These are phyloP conservation scores for Aureobasidium sp. DNA, from an alignment of 2,329 filamentous ascomycete species.

Conservation along the genomic window DNA sequence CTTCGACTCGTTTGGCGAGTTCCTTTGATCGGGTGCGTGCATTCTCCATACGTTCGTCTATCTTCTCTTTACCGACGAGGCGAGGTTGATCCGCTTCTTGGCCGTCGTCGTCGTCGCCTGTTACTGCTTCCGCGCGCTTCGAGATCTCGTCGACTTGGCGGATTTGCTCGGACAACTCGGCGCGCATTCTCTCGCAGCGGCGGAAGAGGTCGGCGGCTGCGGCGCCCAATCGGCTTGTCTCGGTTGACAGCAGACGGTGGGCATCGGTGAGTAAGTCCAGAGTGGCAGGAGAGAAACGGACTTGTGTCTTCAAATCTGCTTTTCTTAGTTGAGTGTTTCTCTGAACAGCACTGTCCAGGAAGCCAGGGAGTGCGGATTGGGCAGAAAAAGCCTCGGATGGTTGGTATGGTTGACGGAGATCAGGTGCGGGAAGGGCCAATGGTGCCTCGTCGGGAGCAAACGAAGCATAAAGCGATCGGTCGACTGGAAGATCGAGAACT, in stretches of 20 bases:
- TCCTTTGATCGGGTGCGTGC: constrained; percentile 50
- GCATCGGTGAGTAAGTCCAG: constrained; percentile 63
- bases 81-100: constrained; percentile 6
- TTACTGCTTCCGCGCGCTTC: constrained; percentile 57
- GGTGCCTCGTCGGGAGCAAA: constrained; percentile 11
- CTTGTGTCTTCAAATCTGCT: constrained; percentile 55
- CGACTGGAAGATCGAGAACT: constrained; percentile 39
- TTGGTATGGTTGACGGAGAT: constrained; percentile 59
- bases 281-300: constrained; percentile 61
- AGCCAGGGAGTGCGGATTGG: constrained; percentile 45
- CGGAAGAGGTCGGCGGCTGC: constrained; percentile 67
- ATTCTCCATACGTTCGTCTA: constrained; percentile 49
- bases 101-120: constrained; percentile 47
- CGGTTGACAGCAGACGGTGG: constrained; percentile 60
- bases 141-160: constrained; percentile 56
- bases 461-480: constrained; percentile 15
- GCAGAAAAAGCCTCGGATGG: constrained; percentile 53
- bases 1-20: constrained; percentile 52
- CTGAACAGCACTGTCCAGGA: constrained; percentile 48
- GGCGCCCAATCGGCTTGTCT: constrained; percentile 59
- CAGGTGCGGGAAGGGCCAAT: constrained; percentile 36
- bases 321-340: constrained; percentile 45
- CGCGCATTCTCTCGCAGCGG: constrained; percentile 58
- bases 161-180: constrained; percentile 60
- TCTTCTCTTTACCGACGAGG: constrained; percentile 35